phyloP scores from a whole-genome alignment of 345 rosid genomes.

The Moricandia moricandioides region DNA sequence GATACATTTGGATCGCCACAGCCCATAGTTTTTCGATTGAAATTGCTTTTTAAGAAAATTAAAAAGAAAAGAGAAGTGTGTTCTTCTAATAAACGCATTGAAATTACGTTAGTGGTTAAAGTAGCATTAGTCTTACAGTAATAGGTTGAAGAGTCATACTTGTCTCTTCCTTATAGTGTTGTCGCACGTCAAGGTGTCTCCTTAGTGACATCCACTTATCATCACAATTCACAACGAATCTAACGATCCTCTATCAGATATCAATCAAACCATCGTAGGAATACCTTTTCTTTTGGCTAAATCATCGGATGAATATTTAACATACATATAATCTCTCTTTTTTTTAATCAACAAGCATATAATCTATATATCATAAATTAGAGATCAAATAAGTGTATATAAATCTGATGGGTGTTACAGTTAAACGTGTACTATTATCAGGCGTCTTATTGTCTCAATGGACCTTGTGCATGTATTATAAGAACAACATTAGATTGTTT shows the following conservation, averaged over 20 bases:
- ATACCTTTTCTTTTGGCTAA: neutral
- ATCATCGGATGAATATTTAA: conserved; percentile 7
- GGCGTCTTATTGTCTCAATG: too few species aligned
- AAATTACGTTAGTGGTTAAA: conserved; percentile 33
- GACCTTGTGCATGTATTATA: too few species aligned
- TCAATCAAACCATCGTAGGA: conserved; percentile 18
- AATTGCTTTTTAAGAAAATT: neutral
- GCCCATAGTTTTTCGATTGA: neutral
- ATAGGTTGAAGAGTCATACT: conserved; percentile 28
- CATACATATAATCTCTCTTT: neutral
- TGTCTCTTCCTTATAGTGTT: conserved; percentile 33
- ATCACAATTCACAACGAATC: conserved; percentile 33
- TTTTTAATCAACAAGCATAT: too few species aligned
- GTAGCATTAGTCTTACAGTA: conserved; percentile 32
- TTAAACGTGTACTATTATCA: neutral
- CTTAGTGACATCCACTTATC: conserved; percentile 41
- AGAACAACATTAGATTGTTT: too few species aligned
- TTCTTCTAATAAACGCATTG: conserved; percentile 1
- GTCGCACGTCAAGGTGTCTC: conserved; percentile 38
- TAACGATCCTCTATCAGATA: conserved; percentile 21
- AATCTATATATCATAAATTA: neutral
- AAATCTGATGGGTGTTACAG: neutral
- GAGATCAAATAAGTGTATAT: neutral
- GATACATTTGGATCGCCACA: neutral
- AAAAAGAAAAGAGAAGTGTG: neutral